A percentile compares a stretch with the other conserved stretches of the same genome.
Conservation (phyloP, 1,284 basidiomycete species). For the Neonothopanus nambi region DNA sequence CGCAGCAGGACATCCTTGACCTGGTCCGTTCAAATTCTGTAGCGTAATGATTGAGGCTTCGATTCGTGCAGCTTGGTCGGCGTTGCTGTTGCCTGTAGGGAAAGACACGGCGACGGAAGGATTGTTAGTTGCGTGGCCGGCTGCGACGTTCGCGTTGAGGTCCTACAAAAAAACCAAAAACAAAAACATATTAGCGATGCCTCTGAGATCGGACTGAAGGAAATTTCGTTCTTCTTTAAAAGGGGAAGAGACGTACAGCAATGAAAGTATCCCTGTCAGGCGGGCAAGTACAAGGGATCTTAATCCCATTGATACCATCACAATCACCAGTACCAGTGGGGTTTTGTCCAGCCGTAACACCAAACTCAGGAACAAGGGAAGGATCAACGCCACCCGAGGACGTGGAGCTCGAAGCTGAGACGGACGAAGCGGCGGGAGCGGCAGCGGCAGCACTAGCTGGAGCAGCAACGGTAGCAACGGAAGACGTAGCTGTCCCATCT, state of each 20-base stretch:
- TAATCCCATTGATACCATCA: slow-evolving; percentile 22
- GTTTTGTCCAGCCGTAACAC: slow-evolving; percentile 17
- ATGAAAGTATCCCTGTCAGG: slow-evolving; percentile 39
- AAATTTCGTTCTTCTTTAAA: not conserved
- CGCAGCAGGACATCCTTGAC: slow-evolving; percentile 28
- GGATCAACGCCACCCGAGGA: slow-evolving; percentile 13
- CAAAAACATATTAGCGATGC: not conserved
- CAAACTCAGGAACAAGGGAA: slow-evolving; percentile 20
- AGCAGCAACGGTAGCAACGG: slow-evolving; percentile 9
- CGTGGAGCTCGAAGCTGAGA: slow-evolving; percentile 4
- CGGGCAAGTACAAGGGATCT: slow-evolving; percentile 24
- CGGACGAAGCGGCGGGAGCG: slow-evolving; percentile 9
- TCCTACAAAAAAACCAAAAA: slow-evolving; percentile 18
- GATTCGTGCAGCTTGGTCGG: slow-evolving; percentile 40
- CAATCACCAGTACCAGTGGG: slow-evolving; percentile 24
- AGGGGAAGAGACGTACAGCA: slow-evolving; percentile 25
- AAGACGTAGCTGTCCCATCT: slow-evolving; percentile 24
- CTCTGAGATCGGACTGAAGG: not conserved
- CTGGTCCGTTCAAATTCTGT: slow-evolving; percentile 38
- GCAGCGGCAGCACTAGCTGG: slow-evolving; percentile 7
- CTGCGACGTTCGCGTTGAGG: slow-evolving; percentile 46
- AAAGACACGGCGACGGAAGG: slow-evolving; percentile 42
- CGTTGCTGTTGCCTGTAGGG: slow-evolving; percentile 41
- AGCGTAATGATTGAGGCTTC: slow-evolving; percentile 34
- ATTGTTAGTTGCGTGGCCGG: slow-evolving; percentile 46